Evolutionary conservation across 352 stramenopile genomes (phyloP), one percentile per base, ranked within the genome.

Genomic region (Globisporangium alternatum): DNA sequence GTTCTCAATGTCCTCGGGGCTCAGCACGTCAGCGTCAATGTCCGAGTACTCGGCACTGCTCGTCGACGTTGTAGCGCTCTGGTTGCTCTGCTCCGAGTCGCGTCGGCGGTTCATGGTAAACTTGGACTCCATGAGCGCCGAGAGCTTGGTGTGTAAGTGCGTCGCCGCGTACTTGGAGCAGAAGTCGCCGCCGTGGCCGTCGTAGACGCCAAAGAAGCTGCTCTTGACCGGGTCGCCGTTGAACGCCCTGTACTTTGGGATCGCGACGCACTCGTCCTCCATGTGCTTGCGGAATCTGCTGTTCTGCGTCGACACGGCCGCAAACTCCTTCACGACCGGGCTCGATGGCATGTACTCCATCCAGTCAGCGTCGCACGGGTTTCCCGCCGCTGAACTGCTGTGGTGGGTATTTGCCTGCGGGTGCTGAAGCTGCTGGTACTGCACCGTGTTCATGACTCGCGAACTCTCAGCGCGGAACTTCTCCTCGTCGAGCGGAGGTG

Each of bases 171-270:
- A 93, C 60, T 90, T 89, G 54, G 86, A 81, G 54, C 84, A 91
- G 64, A 93, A 92, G 55, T 76, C 80, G 13, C 86, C 83, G 51
- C 85, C 86, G 60, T 95, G 86, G 35, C 86, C 86, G 64, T 95
- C 86, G 44, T 90, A 95, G 3, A 95, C 83, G 22, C 76, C 86
- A 66, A 93, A 95, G 72, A 95, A 93, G 51, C 71, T 88, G 63
- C 75, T 86, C 53, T 80, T 72, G n/a, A 80, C 81, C 1, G 77
- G 75, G 57, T 91, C 82, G 41, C 75, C 73, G 39, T 73, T 64
- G 37, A 89, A 87, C n/a, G 72, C 77, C 54, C 65, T 74, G 60
- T 86, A 89, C 59, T 81, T 80, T 28, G 81, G 81, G 62, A 91
- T 88, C 30, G 81, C 81, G 12, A 93, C 82, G 69, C 82, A 91